phyloP scores from a whole-genome alignment of 805 yeast genomes.

The Candida peoriensis region DNA sequence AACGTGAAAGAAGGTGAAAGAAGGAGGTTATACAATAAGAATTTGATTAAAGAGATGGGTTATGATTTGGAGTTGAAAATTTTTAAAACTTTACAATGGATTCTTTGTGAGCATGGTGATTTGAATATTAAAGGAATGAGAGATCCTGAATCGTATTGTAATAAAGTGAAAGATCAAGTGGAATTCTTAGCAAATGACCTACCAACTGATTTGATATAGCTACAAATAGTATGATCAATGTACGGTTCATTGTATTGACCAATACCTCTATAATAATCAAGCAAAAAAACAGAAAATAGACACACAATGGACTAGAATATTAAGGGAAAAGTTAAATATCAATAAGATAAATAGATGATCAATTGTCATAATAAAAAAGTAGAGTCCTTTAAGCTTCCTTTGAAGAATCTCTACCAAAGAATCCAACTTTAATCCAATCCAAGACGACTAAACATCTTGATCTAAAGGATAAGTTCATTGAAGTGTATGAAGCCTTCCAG shows the following conservation, averaged over 20 bases:
- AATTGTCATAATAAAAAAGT: too few species aligned
- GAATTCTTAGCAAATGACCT: slow-evolving; percentile 26
- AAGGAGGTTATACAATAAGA: slow-evolving; percentile 18
- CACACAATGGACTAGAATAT: too few species aligned
- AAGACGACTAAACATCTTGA: slow-evolving; percentile 80
- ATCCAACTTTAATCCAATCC: slow-evolving; percentile 84
- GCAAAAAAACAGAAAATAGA: too few species aligned
- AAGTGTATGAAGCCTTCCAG: slow-evolving; percentile 92
- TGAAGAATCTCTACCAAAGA: slow-evolving; percentile 84
- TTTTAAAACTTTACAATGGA: slow-evolving; percentile 25
- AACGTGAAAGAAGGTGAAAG: slow-evolving; percentile 16
- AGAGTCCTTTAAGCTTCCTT: slow-evolving; percentile 14
- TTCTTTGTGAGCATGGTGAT: slow-evolving; percentile 27
- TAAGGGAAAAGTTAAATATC: too few species aligned
- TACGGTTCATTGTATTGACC: too few species aligned
- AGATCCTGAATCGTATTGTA: slow-evolving; percentile 34
- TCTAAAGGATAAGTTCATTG: slow-evolving; percentile 87
- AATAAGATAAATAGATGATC: too few species aligned
- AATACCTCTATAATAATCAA: too few species aligned
- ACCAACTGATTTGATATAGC: not conserved
- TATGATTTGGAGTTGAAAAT: slow-evolving; percentile 26
- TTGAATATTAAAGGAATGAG: slow-evolving; percentile 34
- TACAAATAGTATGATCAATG: too few species aligned
- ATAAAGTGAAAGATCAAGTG: slow-evolving; percentile 32
- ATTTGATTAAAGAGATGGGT: slow-evolving; percentile 20